phyloP scores from a whole-genome alignment of 768 basidiomycete species.

The Kwoniella heveanensis region DNA sequence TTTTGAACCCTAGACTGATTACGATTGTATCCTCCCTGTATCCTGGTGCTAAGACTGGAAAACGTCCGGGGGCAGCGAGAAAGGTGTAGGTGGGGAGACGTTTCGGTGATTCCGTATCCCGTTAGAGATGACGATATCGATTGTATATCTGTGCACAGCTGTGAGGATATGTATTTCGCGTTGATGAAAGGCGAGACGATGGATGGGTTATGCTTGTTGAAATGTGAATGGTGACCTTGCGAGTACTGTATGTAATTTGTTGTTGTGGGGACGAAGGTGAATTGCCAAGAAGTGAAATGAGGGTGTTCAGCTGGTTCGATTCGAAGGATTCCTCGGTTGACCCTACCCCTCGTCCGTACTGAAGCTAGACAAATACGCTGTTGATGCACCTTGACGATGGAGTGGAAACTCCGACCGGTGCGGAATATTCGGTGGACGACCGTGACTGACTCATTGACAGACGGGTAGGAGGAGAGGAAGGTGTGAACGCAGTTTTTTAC shows the following conservation, averaged over 20 bases:
- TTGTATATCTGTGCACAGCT: neutral
- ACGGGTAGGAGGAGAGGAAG: neutral
- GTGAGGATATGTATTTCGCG: neutral
- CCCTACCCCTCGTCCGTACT: too few relatives aligned
- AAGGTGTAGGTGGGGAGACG: too few relatives aligned
- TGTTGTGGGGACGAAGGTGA: neutral
- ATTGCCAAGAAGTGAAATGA: conserved; percentile 3
- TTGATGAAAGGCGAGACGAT: too few relatives aligned
- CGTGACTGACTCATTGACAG: too few relatives aligned
- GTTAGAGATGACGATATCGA: neutral
- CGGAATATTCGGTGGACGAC: too few relatives aligned
- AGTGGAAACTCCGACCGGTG: conserved; percentile 1
- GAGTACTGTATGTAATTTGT: too few relatives aligned
- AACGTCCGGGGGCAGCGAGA: too few relatives aligned
- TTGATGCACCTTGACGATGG: too few relatives aligned
- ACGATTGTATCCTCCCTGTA: neutral
- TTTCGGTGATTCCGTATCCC: neutral
- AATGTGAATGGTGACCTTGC: neutral
- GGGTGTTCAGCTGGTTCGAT: neutral
- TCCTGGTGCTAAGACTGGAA: too few relatives aligned
- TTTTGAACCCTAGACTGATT: neutral
- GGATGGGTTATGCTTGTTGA: neutral
- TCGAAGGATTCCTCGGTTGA: neutral
- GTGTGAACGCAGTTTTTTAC: too few relatives aligned
- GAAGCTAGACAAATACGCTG: too few relatives aligned